Percentiles rank a stretch among this genome's conserved stretches.
These are phyloP conservation scores for Arthrobotrys iridis DNA, from an alignment of 2,329 filamentous ascomycete genomes.

Conservation along the genomic window DNA sequence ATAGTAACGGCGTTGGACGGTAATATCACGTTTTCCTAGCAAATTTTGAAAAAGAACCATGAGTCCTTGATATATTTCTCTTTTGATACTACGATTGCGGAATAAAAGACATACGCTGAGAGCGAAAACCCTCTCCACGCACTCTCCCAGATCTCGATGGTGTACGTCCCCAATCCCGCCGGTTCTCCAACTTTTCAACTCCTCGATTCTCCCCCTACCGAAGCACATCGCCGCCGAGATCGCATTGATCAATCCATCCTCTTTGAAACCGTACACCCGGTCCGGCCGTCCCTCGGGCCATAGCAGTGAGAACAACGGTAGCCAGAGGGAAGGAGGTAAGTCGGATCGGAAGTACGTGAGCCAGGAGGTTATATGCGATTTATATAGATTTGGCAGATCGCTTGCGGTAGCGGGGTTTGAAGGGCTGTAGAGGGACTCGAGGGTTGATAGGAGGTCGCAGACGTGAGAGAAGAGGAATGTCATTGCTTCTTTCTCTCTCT, in stretches of 20 bases:
- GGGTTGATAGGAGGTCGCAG: conserved; percentile 55
- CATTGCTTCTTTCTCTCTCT: conserved; percentile 25
- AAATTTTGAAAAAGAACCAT: neutral
- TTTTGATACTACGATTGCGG: neutral
- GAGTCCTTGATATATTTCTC: neutral
- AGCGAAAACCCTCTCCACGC: conserved; percentile 55
- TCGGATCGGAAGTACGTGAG: conserved; percentile 55
- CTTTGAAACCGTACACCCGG: conserved; percentile 56
- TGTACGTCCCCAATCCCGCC: conserved; percentile 44
- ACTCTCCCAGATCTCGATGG: conserved; percentile 54
- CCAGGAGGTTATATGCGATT: conserved; percentile 54
- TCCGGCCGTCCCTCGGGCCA: conserved; percentile 56
- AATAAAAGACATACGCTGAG: conserved; percentile 37
- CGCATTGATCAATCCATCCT: conserved; percentile 55
- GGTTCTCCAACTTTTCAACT: conserved; percentile 53
- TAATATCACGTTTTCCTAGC: conserved; percentile 47
- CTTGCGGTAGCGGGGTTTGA: conserved; percentile 12
- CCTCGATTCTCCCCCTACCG: conserved; percentile 49
- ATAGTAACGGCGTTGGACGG: conserved; percentile 51
- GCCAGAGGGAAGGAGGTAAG: conserved; percentile 47
- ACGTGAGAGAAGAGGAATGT: conserved; percentile 56
- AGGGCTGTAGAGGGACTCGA: conserved; percentile 51
- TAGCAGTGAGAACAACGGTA: conserved; percentile 56
- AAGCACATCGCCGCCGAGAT: conserved; percentile 54
- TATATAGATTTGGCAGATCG: conserved; percentile 32